phyloP scores from a whole-genome alignment of 495 filamentous ascomycete genomes.

The Symbiotaphrina buchneri region DNA sequence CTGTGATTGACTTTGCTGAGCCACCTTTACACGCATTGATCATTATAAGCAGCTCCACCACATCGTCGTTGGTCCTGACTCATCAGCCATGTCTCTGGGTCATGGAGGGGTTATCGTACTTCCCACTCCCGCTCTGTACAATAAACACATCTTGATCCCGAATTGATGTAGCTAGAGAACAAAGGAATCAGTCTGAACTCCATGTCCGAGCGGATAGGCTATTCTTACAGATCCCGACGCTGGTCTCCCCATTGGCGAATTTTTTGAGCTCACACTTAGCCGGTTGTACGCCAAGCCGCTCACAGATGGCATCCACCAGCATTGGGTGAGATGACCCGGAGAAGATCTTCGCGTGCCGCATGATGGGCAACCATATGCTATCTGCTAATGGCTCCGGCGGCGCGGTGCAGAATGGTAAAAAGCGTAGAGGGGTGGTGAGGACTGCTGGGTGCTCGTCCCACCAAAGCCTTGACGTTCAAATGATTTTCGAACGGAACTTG shows the following conservation, averaged over 20 bases:
- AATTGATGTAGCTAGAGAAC: constrained; percentile 40
- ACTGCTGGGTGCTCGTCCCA: too few species aligned
- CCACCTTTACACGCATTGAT: constrained; percentile 96
- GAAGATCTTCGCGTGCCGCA: constrained; percentile 52
- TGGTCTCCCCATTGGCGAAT: constrained; percentile 85
- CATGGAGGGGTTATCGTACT: constrained; percentile 15
- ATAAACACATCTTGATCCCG: constrained; percentile 98
- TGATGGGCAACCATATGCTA: constrained; percentile 10
- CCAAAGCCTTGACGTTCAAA: too few species aligned
- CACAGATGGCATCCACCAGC: constrained; percentile 50
- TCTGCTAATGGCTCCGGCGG: too few species aligned
- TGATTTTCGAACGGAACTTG: too few species aligned
- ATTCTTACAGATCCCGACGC: constrained; percentile 53
- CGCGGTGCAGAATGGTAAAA: too few species aligned
- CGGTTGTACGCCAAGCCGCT: constrained; percentile 39
- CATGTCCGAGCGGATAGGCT: not conserved
- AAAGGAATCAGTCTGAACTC: constrained; percentile 2
- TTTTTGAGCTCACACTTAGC: constrained; percentile 44
- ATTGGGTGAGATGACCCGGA: constrained; percentile 44
- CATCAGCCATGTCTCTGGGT: constrained; percentile 5
- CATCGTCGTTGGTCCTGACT: constrained; percentile 70
- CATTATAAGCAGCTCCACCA: constrained; percentile 98
- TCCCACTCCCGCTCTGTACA: constrained; percentile 85
- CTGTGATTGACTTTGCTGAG: constrained; percentile 92
- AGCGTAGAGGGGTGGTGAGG: too few species aligned